Conservation (phyloP, 179 eudicot genomes). For the Silene coronaria region DNA sequence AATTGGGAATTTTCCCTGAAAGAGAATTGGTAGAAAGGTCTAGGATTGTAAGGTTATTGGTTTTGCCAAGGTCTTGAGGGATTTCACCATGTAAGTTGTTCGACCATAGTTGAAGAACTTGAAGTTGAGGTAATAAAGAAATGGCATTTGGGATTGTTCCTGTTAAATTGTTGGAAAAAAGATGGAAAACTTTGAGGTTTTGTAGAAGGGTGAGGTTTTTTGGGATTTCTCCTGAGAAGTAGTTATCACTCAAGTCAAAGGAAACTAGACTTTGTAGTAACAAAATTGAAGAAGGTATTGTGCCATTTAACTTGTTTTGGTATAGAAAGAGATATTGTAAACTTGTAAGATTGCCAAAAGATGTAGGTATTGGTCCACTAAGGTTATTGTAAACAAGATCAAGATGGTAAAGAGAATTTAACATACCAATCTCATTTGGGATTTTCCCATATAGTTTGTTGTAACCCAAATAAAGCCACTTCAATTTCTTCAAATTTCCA, state of each 20-base stretch:
- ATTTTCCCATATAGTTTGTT: constrained; percentile 66
- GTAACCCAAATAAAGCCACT: constrained; percentile 73
- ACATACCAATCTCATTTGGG: constrained; percentile 58
- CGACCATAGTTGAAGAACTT: constrained; percentile 82
- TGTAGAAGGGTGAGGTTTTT: constrained; percentile 34
- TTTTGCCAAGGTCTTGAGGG: constrained; percentile 59
- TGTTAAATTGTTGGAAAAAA: constrained; percentile 66
- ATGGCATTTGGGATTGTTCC: constrained; percentile 64
- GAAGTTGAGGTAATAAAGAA: constrained; percentile 50
- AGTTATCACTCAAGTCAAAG: constrained; percentile 76
- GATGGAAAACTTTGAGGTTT: constrained; percentile 62
- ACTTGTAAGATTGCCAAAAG: constrained; percentile 67
- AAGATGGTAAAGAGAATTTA: constrained; percentile 52
- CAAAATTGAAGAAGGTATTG: constrained; percentile 54
- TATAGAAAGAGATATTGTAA: constrained; percentile 59
- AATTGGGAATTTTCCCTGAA: constrained; percentile 59
- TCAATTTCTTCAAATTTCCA: constrained; percentile 51
- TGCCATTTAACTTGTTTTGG: constrained; percentile 60
- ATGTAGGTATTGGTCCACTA: constrained; percentile 56
- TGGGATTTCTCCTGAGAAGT: constrained; percentile 59
- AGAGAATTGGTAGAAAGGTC: constrained; percentile 86
- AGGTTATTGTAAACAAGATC: constrained; percentile 75
- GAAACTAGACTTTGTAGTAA: constrained; percentile 42
- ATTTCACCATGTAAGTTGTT: constrained; percentile 60
- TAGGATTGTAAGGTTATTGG: constrained; percentile 61